Evolutionary conservation across 208 protist genomes (phyloP), one percentile per base, ranked within the genome.

Genomic region (Trypanosoma rangeli): DNA sequence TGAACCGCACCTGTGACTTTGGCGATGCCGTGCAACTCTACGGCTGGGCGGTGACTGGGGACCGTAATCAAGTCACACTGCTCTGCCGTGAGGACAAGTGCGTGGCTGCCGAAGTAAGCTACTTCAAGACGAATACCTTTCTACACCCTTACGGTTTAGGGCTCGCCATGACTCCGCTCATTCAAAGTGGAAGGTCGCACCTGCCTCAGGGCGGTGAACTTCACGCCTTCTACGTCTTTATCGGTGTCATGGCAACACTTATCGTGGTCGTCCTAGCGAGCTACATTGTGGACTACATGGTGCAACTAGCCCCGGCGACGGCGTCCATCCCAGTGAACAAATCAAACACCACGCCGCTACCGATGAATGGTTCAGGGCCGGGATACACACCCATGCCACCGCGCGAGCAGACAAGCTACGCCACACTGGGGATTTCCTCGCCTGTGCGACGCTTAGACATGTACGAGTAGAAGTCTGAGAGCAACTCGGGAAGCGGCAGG

Each of bases 221-320:
- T 29, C 65, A 70, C 46, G 58, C 61, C 13, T 49, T 82, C 44
- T 83, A 75, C 50, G 39, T 86, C 3, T 68, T 68, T 50, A 13
- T 78, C 31, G 83, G 82, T 49, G 78, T 90, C 2, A 33, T 89
- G 8, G 74, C 64, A 0, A 64, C 71, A 10, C 50, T 89, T 52
- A 73, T 79, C 22, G 65, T 83, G 8, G 72, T 78, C 3, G 52
- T 90, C 33, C 44, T 68, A 3, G 71, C 56, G 15, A 79, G 79
- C 65, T 86, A 79, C 53, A 26, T 85, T 16, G 70, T 74, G 15
- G 84, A 91, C 65, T 87, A 86, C 73, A 57, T 89, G 35, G 77
- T 90, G n/a, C 82, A 86, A 53, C 85, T 83, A 2, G 67, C 82
- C 8, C 80, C 24, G 35, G 49, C 28, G 33, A 58, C 31, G 20